A percentile compares a stretch with the other conserved stretches of the same genome.
phyloP scores from a whole-genome alignment of 2,329 filamentous ascomycete genomes.

The Beauveria caledonica region DNA sequence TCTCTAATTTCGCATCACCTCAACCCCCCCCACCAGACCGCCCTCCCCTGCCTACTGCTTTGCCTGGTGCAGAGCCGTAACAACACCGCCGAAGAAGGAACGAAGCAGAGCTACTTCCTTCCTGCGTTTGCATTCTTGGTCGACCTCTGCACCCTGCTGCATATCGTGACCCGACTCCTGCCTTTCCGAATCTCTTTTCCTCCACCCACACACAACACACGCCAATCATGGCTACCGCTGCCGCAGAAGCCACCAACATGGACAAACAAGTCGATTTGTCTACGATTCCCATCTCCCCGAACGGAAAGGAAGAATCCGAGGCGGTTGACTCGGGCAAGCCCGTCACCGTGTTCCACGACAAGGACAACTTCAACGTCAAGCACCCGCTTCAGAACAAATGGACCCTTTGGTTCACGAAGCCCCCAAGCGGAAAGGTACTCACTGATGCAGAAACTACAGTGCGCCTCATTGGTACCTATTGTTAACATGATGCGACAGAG shows the following conservation, averaged over 20 bases:
- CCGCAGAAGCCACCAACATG: constrained; percentile 27
- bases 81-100: constrained; percentile 17
- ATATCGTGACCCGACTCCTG: constrained; percentile 16
- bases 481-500: constrained; percentile 47
- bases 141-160: constrained; percentile 13
- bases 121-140: constrained; percentile 13
- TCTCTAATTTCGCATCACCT: constrained; percentile 15
- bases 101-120: constrained; percentile 20
- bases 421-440: constrained; percentile 81
- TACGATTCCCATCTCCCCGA: constrained; percentile 59
- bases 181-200: not conserved
- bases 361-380: constrained; percentile 99
- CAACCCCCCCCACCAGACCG: constrained; percentile 14
- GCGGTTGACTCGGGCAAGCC: constrained; percentile 50
- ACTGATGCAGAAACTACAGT: not conserved
- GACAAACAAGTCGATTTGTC: constrained; percentile 57
- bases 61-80: constrained; percentile 33
- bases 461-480: constrained; percentile 16
- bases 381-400: constrained; percentile 95
- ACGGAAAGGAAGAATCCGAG: constrained; percentile 44
- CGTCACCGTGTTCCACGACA: constrained; percentile 94
- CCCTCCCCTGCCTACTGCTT: constrained; percentile 18
- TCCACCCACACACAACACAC: not conserved
- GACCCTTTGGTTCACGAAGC: constrained; percentile 99
- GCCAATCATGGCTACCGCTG: constrained; percentile 26